Evolutionary conservation across 2,329 filamentous ascomycete genomes (phyloP).

Genomic region (Fusarium sacchari): DNA sequence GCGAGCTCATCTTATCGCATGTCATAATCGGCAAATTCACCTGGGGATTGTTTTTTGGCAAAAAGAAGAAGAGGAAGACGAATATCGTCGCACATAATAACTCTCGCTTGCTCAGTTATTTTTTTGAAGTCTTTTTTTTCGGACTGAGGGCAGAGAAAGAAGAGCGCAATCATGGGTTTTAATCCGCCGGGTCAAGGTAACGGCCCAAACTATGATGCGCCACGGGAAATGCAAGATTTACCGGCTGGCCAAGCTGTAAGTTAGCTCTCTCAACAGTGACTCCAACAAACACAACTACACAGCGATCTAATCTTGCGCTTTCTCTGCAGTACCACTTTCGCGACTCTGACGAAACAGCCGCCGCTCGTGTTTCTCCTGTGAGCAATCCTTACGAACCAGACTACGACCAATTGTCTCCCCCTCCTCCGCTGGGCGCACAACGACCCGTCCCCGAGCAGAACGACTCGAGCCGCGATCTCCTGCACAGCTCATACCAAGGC

Average conservation of each 20-base stretch:
- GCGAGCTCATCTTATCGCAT: constrained; percentile 15
- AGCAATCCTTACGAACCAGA: constrained; percentile 32
- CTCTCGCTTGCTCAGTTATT: not conserved
- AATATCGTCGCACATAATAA: not conserved
- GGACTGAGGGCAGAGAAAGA: not conserved
- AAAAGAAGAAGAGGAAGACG: not conserved
- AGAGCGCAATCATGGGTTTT: constrained; percentile 20
- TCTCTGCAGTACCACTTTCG: constrained; percentile 33
- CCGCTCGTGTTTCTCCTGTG: constrained; percentile 16
- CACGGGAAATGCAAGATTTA: constrained; percentile 38
- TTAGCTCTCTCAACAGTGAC: not conserved
- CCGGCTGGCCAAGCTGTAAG: constrained; percentile 38
- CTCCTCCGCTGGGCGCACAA: constrained; percentile 26
- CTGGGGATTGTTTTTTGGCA: not conserved
- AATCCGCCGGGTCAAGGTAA: constrained; percentile 17
- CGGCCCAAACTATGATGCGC: constrained; percentile 31
- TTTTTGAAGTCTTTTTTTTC: not conserved
- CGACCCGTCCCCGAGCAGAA: constrained; percentile 28
- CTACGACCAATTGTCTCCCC: constrained; percentile 21
- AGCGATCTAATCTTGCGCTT: not conserved
- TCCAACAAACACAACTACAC: not conserved
- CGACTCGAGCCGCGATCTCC: constrained; percentile 30
- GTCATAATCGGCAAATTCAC: constrained; percentile 1
- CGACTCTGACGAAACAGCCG: constrained; percentile 19
- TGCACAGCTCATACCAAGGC: constrained; percentile 27